Evolutionary conservation across 257 asterid genomes (phyloP), one percentile per base, ranked within the genome.

Genomic region (Solanum verrucosum): DNA sequence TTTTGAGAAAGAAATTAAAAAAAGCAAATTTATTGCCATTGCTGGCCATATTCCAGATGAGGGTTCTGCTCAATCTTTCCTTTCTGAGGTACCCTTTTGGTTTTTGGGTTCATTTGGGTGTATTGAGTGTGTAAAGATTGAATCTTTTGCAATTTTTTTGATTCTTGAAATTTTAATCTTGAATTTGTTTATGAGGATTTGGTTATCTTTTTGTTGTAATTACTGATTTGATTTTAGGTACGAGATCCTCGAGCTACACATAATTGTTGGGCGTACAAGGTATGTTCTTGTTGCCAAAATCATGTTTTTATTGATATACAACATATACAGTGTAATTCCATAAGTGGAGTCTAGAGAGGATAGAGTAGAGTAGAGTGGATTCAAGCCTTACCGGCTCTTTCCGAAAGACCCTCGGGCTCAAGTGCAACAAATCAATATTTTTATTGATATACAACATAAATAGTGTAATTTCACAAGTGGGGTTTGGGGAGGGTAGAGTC

Each of bases 231-330:
- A 81, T 46, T 89, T 10, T 88, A 96, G 99, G 99, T 96, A 77
- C 88, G 95, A 49, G 97, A 96, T 87, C 91, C 98, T n/a, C 94
- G 94, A 65, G 99, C 98, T 85, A 91, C 98, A 82, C 99, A 95
- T 91, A 96, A 95, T 91, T 96, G 99, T 86, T 96, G 99, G 99
- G 98, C 98, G 33, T 96, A 95, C 93, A 95, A 96, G 98, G 98
- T 95, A 90, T 88, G 92, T 91, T 84, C 33, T 56, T 81, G 18
- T 81, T 1, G 18, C 29, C 68, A 81, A 81, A 46, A 3, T 46
- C 27, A 81, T 46, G 67, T 46, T 29, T 81, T 46, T 29, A 18
- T 5, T 27, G 42, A 60, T 60, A 23, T 60, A 60, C 6, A 60
- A 23, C 70, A 1, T 60, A 60, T 1, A 21, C 1, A 0, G 27